Conservation (phyloP, 1,284 basidiomycete genomes). For the Ganoderma leucocontextum region DNA sequence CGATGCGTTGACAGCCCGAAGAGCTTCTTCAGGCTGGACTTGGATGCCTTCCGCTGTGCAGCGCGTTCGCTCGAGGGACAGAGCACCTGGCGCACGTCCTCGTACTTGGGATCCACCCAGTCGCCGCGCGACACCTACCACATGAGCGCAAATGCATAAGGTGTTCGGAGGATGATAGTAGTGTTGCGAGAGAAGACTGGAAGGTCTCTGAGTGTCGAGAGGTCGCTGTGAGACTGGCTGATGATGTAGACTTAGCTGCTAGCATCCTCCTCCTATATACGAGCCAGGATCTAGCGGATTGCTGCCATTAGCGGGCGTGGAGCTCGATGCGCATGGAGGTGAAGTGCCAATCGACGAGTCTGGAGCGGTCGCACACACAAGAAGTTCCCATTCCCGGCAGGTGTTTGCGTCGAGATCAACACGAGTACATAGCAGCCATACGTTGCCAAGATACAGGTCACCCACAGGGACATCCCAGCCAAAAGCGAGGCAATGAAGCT, state of each 20-base stretch:
- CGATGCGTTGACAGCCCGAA: conserved; percentile 27
- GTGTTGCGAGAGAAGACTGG: conserved; percentile 5
- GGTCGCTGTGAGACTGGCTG: conserved; percentile 16
- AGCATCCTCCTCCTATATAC: conserved; percentile 1
- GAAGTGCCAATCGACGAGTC: conserved; percentile 4
- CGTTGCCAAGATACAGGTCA: conserved; percentile 4
- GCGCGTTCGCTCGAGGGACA: conserved; percentile 26
- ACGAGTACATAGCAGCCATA: not conserved
- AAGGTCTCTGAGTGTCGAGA: conserved; percentile 1
- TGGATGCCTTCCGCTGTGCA: conserved; percentile 28
- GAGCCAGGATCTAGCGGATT: not conserved
- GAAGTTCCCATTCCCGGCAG: not conserved
- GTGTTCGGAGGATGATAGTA: not conserved
- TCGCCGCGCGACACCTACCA: conserved; percentile 37
- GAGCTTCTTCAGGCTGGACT: conserved; percentile 36
- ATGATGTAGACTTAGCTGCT: conserved; percentile 8
- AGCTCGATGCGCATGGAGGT: not conserved
- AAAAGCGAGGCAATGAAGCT: conserved; percentile 9
- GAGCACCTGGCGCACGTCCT: conserved; percentile 35
- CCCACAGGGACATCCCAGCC: not conserved
- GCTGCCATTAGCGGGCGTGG: conserved; percentile 1
- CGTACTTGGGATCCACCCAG: conserved; percentile 34
- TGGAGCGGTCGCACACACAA: conserved; percentile 1
- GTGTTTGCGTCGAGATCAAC: not conserved
- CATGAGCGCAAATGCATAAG: conserved; percentile 37